phyloP scores from a whole-genome alignment of 768 basidiomycete species.

The Chlorophyllum brunneum region DNA sequence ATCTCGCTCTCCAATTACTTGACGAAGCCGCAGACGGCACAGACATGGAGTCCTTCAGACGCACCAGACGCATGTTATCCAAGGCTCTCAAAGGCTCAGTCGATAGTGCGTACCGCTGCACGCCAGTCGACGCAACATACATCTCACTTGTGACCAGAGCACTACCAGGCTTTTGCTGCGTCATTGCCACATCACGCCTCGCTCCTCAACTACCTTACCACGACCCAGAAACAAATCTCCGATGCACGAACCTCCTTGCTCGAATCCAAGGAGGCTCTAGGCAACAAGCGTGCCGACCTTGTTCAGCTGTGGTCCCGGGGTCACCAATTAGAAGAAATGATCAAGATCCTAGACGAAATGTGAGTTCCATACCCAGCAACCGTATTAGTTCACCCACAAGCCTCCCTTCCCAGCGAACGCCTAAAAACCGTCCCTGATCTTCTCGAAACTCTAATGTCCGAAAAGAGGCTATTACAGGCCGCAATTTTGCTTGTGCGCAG shows the following conservation, averaged over 20 bases:
- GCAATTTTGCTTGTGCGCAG: slow-evolving; percentile 83
- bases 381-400: slow-evolving; percentile 3
- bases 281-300: slow-evolving; percentile 82
- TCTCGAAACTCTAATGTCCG: slow-evolving; percentile 91
- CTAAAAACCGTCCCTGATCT: slow-evolving; percentile 89
- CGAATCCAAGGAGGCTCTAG: slow-evolving; percentile 76
- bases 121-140: not conserved
- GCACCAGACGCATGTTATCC: slow-evolving; percentile 74
- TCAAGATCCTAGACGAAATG: slow-evolving; percentile 93
- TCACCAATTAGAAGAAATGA: slow-evolving; percentile 93
- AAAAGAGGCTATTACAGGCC: slow-evolving; percentile 89
- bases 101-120: slow-evolving; percentile 59
- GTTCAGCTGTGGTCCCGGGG: slow-evolving; percentile 87
- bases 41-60: slow-evolving; percentile 72
- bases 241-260: slow-evolving; percentile 66
- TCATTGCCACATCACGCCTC: slow-evolving; percentile 87
- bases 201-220: slow-evolving; percentile 65
- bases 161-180: slow-evolving; percentile 94
- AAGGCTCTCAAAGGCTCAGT: slow-evolving; percentile 83
- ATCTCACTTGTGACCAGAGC: slow-evolving; percentile 43
- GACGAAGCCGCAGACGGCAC: slow-evolving; percentile 72
- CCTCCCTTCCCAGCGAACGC: slow-evolving; percentile 71
- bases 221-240: slow-evolving; percentile 71
- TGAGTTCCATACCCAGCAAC: slow-evolving; percentile 31
- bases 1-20: slow-evolving; percentile 86